Base-by-base conservation (phyloP, 176 grass and related monocot genomes). In the Musa schizocarpa region DNA sequence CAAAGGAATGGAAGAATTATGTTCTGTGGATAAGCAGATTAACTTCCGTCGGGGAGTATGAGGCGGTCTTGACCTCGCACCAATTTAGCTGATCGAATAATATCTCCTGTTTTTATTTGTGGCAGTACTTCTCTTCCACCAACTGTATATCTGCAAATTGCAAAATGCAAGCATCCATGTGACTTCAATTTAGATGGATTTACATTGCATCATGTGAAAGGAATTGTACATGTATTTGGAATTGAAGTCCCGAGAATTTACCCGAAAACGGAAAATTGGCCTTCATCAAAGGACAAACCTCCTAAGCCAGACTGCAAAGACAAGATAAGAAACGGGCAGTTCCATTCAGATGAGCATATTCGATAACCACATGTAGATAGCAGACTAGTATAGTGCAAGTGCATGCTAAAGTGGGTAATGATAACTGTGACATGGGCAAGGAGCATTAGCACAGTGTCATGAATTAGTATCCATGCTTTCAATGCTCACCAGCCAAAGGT, bases 211-310 rank as follows among this genome's bases (percentile, higher is more conserved):
- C 29, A 11, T 52, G 16, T 70, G 51, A 14, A 52, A 52, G 19
- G 68, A 21, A 70, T 51, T n/a, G 34, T n/a, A n/a, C n/a, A n/a
- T n/a, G n/a, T n/a, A n/a, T n/a, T n/a, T n/a, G 19, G 68, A 21
- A 70, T 51, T n/a, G 34, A 52, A 51, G 43, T 49, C 53, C 62
- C 53, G 54, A 10, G 49, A 50, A 77, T 81, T 43, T 91, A 98
- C 90, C 94, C 90, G 11, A 98, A 93, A 59, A 98, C 94, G 21
- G 94, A 93, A 89, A 98, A 98, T 72, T 98, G 94, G 2, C 94
- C 90, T 89, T 98, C 94, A 72, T 98, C 94, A 70, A 98, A 98
- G 1, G 94, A 98, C 80, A 98, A 88, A 68, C 94, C 94, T 76
- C 94, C 94, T 80, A 98, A 84, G 78, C 90, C 90, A 68, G 94